Percentiles rank a stretch among this genome's conserved stretches.
These are phyloP conservation scores for Syncephalastrum racemosum DNA, from an alignment of 371 early-diverging fungal genomes.

Conservation along the genomic window DNA sequence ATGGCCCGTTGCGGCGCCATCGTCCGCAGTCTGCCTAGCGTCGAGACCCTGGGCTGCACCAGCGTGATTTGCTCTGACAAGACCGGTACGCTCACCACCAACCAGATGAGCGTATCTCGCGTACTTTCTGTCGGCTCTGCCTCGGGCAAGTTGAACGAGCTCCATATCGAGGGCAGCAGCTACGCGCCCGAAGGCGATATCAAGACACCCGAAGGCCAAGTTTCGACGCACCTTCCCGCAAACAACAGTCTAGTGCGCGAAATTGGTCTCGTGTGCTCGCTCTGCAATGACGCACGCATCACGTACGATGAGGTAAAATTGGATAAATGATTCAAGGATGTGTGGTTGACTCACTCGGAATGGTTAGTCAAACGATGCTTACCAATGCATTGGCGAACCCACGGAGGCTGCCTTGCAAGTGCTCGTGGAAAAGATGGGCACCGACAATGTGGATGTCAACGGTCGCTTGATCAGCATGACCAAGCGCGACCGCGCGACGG, in stretches of 20 bases:
- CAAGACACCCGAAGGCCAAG: slow-evolving; percentile 42
- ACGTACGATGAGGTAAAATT: slow-evolving; percentile 63
- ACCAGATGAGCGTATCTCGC: slow-evolving; percentile 91
- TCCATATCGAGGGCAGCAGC: slow-evolving; percentile 75
- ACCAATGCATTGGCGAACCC: slow-evolving; percentile 92
- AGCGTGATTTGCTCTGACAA: slow-evolving; percentile 98
- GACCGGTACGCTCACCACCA: slow-evolving; percentile 99
- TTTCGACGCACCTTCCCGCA: slow-evolving; percentile 47
- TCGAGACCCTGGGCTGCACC: slow-evolving; percentile 97
- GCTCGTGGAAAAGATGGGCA: slow-evolving; percentile 91
- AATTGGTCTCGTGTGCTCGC: slow-evolving; percentile 76
- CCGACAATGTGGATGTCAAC: slow-evolving; percentile 69
- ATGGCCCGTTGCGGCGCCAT: slow-evolving; percentile 98
- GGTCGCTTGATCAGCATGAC: slow-evolving; percentile 44
- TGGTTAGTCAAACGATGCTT: slow-evolving; percentile 44
- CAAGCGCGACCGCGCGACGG: slow-evolving; percentile 57
- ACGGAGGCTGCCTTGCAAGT: slow-evolving; percentile 97
- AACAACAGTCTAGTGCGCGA: slow-evolving; percentile 65
- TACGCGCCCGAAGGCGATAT: slow-evolving; percentile 85
- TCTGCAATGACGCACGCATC: slow-evolving; percentile 92
- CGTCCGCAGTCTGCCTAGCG: slow-evolving; percentile 88
- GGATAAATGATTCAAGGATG: neutral
- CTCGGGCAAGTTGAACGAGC: slow-evolving; percentile 60
- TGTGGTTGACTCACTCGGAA: neutral
- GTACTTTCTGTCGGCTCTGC: slow-evolving; percentile 48